A percentile compares a stretch with the other conserved stretches of the same genome.
phyloP scores from a whole-genome alignment of 805 yeast species.

The Dipodascopsis uninucleata region DNA sequence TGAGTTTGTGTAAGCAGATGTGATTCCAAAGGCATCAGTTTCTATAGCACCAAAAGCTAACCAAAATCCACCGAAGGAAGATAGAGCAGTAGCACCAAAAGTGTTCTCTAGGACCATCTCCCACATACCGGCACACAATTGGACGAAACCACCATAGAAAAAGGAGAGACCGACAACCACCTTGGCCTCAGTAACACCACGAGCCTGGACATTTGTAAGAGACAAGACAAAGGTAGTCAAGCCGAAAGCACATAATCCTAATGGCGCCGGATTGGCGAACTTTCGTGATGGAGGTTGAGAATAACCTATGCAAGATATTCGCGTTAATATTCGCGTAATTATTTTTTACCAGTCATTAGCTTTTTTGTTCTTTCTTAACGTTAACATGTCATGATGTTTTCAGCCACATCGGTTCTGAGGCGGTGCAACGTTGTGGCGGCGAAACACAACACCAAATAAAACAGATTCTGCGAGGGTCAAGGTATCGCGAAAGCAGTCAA shows the following conservation, averaged over 20 bases:
- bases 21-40: slow-evolving; percentile 58
- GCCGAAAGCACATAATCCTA: slow-evolving; percentile 61
- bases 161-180: slow-evolving; percentile 55
- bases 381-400: no score
- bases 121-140: slow-evolving; percentile 63
- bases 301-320: slow-evolving; percentile 1
- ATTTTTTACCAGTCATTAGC: no score
- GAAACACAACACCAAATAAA: no score
- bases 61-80: slow-evolving; percentile 71
- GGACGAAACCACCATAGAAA: slow-evolving; percentile 62
- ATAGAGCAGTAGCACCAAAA: slow-evolving; percentile 62
- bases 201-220: slow-evolving; percentile 52
- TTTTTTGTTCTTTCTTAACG: no score
- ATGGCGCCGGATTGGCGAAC: slow-evolving; percentile 64
- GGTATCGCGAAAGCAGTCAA: no score
- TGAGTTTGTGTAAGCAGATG: slow-evolving; percentile 47
- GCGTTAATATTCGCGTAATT: not conserved
- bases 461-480: no score
- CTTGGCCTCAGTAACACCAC: slow-evolving; percentile 50
- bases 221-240: slow-evolving; percentile 60
- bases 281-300: slow-evolving; percentile 48
- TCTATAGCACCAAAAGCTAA: slow-evolving; percentile 57
- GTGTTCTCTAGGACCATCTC: slow-evolving; percentile 61
- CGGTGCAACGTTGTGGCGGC: no score
- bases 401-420: no score